Base-by-base conservation (phyloP, 129 eudicot genomes). In the Flaveria linearis region DNA sequence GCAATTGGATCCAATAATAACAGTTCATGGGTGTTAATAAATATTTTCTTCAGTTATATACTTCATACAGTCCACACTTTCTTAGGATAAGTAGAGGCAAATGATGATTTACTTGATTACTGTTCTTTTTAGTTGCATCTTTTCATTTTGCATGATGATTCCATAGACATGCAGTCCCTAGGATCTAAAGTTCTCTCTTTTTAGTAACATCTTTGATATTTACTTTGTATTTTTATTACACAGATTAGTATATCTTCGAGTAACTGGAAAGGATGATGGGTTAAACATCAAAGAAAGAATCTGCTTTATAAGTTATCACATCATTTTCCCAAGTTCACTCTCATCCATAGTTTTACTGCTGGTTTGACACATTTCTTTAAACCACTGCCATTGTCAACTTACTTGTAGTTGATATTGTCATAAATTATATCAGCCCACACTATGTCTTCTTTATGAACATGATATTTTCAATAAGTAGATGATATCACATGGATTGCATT, bases 231-330 rank as follows among this genome's bases (percentile, higher is more conserved):
- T 43, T 43, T 43, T 10, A 43, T 43, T 8, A 45, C 49, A 9
- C 49, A 45, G 14, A 45, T 45, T 45, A 9, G 2, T 45, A 45
- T 93, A 93, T 84, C 90, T 93, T 53, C 89, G 81, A 77, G 97
- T 93, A 62, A 79, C 88, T 22, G 97, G 93, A 76, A 91, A 91
- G 98, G 97, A 93, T 81, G 98, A 93, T 42, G 97, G 98, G 62
- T 79, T 93, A 78, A 84, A 81, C 77, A 79, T 88, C 62, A 93
- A 90, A 77, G 98, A 93, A 74, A 84, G 97, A 84, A 84, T 88
- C 25, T 82, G 85, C 61, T 87, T 84, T 89, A 97, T 94, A 84
- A 89, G 98, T 84, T 64, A 69, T 65, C 43, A 70, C 55, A 51
- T 39, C 22, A 26, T 22, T 72, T 22, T 64, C 7, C 50, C 28